A percentile compares a stretch with the other conserved stretches of the same genome.
These are phyloP conservation scores for Neofusicoccum kwambonambiense DNA, from an alignment of 2,329 filamentous ascomycete species.

Conservation along the genomic window DNA sequence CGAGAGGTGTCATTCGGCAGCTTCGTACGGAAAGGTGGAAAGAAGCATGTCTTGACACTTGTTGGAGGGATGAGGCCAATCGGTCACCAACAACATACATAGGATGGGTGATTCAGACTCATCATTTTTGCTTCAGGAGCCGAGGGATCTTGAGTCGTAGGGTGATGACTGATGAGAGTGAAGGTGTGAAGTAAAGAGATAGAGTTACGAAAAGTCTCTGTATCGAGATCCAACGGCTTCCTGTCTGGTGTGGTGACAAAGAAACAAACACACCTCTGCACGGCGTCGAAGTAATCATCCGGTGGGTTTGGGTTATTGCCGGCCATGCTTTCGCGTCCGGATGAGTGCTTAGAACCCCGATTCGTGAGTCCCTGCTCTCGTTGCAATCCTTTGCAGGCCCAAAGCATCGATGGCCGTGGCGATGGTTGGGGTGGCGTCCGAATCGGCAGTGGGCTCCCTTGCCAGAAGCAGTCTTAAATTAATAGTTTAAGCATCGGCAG, in stretches of 20 bases:
- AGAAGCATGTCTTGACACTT: neutral
- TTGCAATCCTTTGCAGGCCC: neutral
- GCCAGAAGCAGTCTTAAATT: neutral
- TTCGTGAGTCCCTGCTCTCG: neutral
- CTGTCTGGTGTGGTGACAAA: neutral
- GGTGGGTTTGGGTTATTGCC: neutral
- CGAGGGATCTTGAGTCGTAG: neutral
- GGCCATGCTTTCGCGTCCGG: neutral
- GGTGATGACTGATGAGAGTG: neutral
- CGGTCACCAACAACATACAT: neutral
- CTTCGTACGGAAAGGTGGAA: neutral
- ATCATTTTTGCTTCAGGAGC: neutral
- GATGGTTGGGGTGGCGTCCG: neutral
- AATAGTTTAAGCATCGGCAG: neutral
- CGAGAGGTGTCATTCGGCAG: neutral
- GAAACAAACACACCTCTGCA: neutral
- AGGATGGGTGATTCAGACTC: neutral
- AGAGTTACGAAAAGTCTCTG: neutral
- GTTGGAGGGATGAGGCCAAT: neutral
- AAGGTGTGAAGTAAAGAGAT: neutral
- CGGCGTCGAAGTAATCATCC: neutral
- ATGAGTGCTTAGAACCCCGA: neutral
- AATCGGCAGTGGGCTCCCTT: slow-evolving; percentile 3
- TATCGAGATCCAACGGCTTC: neutral
- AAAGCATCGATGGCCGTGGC: neutral